Evolutionary conservation across 176 grass and related monocot species (phyloP), one percentile per base, ranked within the genome.

Genomic region (Aegilops longissima): DNA sequence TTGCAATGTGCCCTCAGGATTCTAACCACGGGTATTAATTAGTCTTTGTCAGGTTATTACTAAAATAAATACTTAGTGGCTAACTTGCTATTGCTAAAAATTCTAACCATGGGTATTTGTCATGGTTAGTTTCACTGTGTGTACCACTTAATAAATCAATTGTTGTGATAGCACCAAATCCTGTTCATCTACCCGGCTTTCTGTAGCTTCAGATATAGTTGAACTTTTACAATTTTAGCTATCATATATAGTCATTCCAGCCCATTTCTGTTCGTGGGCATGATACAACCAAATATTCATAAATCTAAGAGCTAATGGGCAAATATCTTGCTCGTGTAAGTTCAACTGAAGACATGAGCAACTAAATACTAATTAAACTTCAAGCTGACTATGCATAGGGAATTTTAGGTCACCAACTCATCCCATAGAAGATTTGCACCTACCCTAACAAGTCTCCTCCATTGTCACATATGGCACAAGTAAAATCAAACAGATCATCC

Each of bases 401-500:
- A 84, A 78, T 82, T 17, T 79, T 42, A 63, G 12, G 65, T 40
- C 42, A 75, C 81, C 61, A 23, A 82, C 45, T 67, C 31, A 85
- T 63, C 78, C 17, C 24, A 76, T 31, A 24, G n/a, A 78, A 38
- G 31, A 75, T 58, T 52, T 80, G 11, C 61, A 79, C 78, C 18
- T 91, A 97, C 94, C 94, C 88, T 78, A 97, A 79, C 63, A 97
- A 81, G 29, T 97, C 94, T 62, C 94, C 94, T 78, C 94, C 94
- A 68, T 97, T 81, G 81, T 97, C 94, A 89, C 94, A 97, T 87
- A 97, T 94, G 12, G 89, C 83, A 92, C 94, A 97, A 76, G 90
- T 87, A 74, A 88, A 88, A 79, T 97, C 94, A 82, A 97, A 94
- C 70, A 97, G 80, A 86, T 97, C 88, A 16, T 87, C 84, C 39